Conservation (phyloP, 2,329 filamentous ascomycete genomes). For the Zasmidium angulare region DNA sequence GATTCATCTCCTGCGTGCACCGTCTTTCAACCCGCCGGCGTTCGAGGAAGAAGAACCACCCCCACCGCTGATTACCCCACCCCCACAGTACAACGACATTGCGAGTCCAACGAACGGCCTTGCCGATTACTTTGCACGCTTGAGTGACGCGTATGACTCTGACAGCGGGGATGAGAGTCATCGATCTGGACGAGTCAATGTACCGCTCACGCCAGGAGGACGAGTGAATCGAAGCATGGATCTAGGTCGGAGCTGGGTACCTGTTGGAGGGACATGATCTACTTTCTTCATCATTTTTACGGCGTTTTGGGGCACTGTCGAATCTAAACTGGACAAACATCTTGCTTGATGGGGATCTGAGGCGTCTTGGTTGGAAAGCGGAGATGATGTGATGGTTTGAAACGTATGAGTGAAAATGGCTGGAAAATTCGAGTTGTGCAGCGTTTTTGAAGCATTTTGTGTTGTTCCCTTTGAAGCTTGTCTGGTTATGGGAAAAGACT, state of each 20-base stretch:
- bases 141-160: conserved; percentile 64
- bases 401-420: too few species aligned
- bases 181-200: conserved; percentile 46
- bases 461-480: too few species aligned
- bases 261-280: conserved; percentile 21
- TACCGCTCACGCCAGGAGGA: conserved; percentile 64
- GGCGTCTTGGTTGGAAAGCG: too few species aligned
- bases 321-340: too few species aligned
- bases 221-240: conserved; percentile 66
- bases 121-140: conserved; percentile 81
- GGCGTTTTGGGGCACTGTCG: too few species aligned
- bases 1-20: conserved; percentile 78
- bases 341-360: too few species aligned
- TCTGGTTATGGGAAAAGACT: too few species aligned
- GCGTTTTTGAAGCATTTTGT: too few species aligned
- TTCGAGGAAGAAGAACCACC: conserved; percentile 81
- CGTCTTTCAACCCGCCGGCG: conserved; percentile 83
- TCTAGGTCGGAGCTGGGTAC: conserved; percentile 51
- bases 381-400: too few species aligned
- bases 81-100: conserved; percentile 79
- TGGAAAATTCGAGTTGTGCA: too few species aligned
- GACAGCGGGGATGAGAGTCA: conserved; percentile 34
- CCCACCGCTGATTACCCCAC: conserved; percentile 73
- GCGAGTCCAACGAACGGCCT: conserved; percentile 69
- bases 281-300: too few species aligned